Percentiles rank a stretch among this genome's conserved stretches.
Evolutionary conservation across 495 filamentous ascomycete species (phyloP).

Genomic region (Xylaria acuta): DNA sequence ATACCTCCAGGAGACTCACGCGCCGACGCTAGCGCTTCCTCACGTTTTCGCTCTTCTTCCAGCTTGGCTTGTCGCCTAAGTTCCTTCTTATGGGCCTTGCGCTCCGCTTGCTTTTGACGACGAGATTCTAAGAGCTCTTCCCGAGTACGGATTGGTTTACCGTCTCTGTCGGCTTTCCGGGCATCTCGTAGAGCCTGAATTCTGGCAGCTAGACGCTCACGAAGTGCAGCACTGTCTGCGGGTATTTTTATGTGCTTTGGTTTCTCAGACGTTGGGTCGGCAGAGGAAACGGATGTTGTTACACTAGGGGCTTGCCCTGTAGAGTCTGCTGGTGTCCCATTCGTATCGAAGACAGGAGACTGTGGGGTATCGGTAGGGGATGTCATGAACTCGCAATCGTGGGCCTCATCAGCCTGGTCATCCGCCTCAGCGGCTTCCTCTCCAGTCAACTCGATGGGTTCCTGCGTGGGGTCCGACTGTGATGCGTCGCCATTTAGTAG

Average conservation of each 20-base stretch:
- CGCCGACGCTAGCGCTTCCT: slow-evolving; percentile 70
- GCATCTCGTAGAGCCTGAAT: slow-evolving; percentile 81
- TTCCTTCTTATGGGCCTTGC: slow-evolving; percentile 86
- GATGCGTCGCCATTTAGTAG: slow-evolving; percentile 30
- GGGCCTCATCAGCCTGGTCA: slow-evolving; percentile 43
- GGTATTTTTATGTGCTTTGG: slow-evolving; percentile 61
- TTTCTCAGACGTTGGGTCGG: slow-evolving; percentile 61
- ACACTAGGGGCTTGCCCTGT: slow-evolving; percentile 60
- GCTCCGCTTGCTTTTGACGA: slow-evolving; percentile 82
- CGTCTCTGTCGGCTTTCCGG: slow-evolving; percentile 84
- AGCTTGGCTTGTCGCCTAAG: slow-evolving; percentile 73
- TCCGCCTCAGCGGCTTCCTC: slow-evolving; percentile 48
- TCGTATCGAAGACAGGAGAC: slow-evolving; percentile 70
- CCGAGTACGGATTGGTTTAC: slow-evolving; percentile 77
- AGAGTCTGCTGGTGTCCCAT: slow-evolving; percentile 49
- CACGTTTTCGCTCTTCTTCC: slow-evolving; percentile 72
- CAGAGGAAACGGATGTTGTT: slow-evolving; percentile 75
- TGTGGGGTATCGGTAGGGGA: slow-evolving; percentile 61
- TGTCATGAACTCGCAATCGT: slow-evolving; percentile 50
- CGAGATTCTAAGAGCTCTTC: slow-evolving; percentile 90
- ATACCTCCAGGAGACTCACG: slow-evolving; percentile 61
- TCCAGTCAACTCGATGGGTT: slow-evolving; percentile 36
- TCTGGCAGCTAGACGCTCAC: slow-evolving; percentile 75
- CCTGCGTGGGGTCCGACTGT: slow-evolving; percentile 44
- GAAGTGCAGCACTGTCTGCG: slow-evolving; percentile 70